Evolutionary conservation across 805 yeast genomes (phyloP).

Genomic region (Isabelozyma heimii): DNA sequence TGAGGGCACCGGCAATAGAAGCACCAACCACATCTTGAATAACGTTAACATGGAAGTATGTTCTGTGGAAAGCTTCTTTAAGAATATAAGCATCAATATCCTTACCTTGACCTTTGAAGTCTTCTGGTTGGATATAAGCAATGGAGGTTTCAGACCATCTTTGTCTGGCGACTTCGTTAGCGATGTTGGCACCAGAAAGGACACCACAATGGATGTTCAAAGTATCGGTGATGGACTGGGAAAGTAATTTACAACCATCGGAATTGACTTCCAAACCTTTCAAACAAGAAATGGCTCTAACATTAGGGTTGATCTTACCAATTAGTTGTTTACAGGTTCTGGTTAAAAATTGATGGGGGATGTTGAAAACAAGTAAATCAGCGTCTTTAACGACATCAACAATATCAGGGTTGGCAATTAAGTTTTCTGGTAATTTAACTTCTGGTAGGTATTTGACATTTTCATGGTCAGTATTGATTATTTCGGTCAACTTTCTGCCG

Average conservation of each 20-base stretch:
- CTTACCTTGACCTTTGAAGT: slow-evolving; percentile 62
- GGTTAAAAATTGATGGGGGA: slow-evolving; percentile 94
- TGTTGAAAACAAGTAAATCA: slow-evolving; percentile 86
- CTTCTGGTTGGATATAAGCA: slow-evolving; percentile 76
- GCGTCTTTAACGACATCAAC: slow-evolving; percentile 74
- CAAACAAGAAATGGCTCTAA: slow-evolving; percentile 90
- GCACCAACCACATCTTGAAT: slow-evolving; percentile 94
- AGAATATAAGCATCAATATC: slow-evolving; percentile 73
- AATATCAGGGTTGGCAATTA: slow-evolving; percentile 84
- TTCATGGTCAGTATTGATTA: slow-evolving; percentile 86
- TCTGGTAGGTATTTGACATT: slow-evolving; percentile 94
- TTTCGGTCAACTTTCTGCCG: slow-evolving; percentile 81
- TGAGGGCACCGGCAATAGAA: slow-evolving; percentile 94
- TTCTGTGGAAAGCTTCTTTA: slow-evolving; percentile 89
- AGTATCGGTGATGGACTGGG: slow-evolving; percentile 73
- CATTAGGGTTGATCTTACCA: slow-evolving; percentile 67
- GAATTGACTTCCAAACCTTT: slow-evolving; percentile 91
- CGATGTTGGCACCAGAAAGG: slow-evolving; percentile 93
- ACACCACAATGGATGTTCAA: slow-evolving; percentile 94
- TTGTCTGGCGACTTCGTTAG: slow-evolving; percentile 93
- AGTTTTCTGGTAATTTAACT: slow-evolving; percentile 79
- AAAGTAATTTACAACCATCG: slow-evolving; percentile 79
- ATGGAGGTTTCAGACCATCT: slow-evolving; percentile 98
- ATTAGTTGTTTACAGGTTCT: slow-evolving; percentile 71
- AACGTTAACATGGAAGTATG: slow-evolving; percentile 95